Evolutionary conservation across 1,139 yeast species (phyloP).

Genomic region (Cylindricascospora bacillispora): DNA sequence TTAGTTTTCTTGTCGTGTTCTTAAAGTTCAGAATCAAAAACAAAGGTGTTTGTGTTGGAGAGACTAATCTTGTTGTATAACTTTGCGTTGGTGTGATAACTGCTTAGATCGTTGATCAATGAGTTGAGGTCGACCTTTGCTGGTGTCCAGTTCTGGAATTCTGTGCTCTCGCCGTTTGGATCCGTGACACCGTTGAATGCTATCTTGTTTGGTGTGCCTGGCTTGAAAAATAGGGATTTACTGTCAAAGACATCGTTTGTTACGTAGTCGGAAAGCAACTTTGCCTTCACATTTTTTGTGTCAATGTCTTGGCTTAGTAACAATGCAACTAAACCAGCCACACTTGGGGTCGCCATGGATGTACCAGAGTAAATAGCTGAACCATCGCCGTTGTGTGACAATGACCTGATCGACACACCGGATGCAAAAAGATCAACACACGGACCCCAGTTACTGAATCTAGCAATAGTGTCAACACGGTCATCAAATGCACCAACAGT

Average conservation of each 20-base stretch:
- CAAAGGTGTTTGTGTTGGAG: too few species aligned
- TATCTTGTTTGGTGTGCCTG: conserved; percentile 36
- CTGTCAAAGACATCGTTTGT: conserved; percentile 27
- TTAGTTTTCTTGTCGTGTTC: too few species aligned
- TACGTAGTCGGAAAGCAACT: conserved; percentile 28
- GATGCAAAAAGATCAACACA: conserved; percentile 81
- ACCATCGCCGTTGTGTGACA: conserved; percentile 6
- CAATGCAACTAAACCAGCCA: conserved; percentile 61
- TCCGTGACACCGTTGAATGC: conserved; percentile 35
- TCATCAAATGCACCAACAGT: conserved; percentile 87
- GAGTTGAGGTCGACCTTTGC: too few species aligned
- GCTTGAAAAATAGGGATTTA: conserved; percentile 28
- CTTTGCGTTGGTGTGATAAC: too few species aligned
- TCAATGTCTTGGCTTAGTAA: conserved; percentile 48
- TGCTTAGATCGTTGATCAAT: too few species aligned
- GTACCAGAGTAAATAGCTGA: conserved; percentile 55
- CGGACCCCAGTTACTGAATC: conserved; percentile 76
- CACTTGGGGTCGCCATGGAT: conserved; percentile 77
- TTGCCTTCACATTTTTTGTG: conserved; percentile 28
- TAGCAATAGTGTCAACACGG: conserved; percentile 49
- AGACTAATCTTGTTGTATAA: too few species aligned
- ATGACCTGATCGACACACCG: conserved; percentile 47
- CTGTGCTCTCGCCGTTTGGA: too few species aligned
- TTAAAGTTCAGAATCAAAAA: too few species aligned
- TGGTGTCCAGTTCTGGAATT: too few species aligned